phyloP scores from a whole-genome alignment of 1,284 basidiomycete genomes.

The Agroathelia rolfsii region DNA sequence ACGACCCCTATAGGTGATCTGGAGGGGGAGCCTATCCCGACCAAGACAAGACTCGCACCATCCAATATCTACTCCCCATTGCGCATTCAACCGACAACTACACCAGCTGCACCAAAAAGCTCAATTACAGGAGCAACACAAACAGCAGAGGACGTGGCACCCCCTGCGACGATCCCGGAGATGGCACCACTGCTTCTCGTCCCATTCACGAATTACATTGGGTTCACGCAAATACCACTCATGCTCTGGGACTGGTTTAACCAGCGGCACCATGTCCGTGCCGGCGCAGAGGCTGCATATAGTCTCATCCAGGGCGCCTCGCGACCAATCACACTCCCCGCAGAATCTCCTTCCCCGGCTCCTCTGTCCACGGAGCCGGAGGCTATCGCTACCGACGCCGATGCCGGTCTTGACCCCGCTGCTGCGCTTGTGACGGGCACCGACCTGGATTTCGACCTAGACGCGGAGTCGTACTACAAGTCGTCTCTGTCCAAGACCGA shows the following conservation, averaged over 20 bases:
- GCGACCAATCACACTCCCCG: conserved; percentile 52
- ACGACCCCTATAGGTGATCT: conserved; percentile 17
- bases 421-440: too few species aligned
- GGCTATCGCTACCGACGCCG: too few species aligned
- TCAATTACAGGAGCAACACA: conserved; percentile 18
- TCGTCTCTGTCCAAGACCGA: conserved; percentile 48
- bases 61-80: conserved; percentile 36
- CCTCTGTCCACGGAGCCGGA: too few species aligned
- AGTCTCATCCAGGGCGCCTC: conserved; percentile 57
- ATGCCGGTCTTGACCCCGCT: too few species aligned
- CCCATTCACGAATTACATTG: conserved; percentile 81
- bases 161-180: conserved; percentile 57
- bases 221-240: conserved; percentile 77
- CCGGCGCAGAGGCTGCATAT: conserved; percentile 79
- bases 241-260: conserved; percentile 95
- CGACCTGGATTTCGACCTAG: conserved; percentile 73
- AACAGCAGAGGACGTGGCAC: conserved; percentile 21
- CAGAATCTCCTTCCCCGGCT: conserved; percentile 13
- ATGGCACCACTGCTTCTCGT: conserved; percentile 83
- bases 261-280: conserved; percentile 67
- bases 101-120: conserved; percentile 15
- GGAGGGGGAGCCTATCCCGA: conserved; percentile 28
- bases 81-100: conserved; percentile 14
- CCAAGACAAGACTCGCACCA: conserved; percentile 28
- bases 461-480: conserved; percentile 63